Evolutionary conservation across 83 land plant species (phyloP), one percentile per base, ranked within the genome.

Genomic region (Picea mariana): DNA sequence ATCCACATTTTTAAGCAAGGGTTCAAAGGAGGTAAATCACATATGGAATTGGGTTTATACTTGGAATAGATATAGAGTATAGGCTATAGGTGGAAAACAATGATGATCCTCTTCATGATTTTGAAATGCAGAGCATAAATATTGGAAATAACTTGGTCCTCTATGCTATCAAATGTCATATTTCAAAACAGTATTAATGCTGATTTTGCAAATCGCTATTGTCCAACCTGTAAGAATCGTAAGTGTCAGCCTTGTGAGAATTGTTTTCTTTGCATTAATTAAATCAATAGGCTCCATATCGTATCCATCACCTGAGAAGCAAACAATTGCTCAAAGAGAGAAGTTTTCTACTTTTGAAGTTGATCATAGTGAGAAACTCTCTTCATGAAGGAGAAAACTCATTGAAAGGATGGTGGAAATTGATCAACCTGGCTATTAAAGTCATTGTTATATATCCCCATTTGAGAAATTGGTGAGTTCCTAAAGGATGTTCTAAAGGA

Each of bases 261-360:
- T 87, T 76, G 79, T 88, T 81, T 93, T 95, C 67, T 87, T 86
- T 9, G 87, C 88, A 66, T 92, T 93, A n/a, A 92, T 89, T 4
- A 83, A 82, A 76, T 87, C 94, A 80, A 97, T 92, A 5, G 95
- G 84, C 26, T 92, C 95, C 75, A 95, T 98, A 86, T 97, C 98
- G 17, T 65, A 85, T 31, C 98, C 98, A 88, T 83, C 94, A 83
- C 85, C 89, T n/a, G 83, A 85, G 31, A 82, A 42, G 95, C 96
- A 91, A 95, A 92, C 49, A 87, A 82, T 76, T 93, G 96, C 86
- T 93, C 96, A 83, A n/a, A 95, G 81, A 11, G 98, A 95, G 26
- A 85, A 85, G 21, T 90, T 85, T 23, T 87, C 89, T 11, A 75
- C 59, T 42, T 84, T 78, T 9, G 93, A 60, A 80, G 69, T 75